Percentiles rank a stretch among this genome's conserved stretches.
phyloP scores from a whole-genome alignment of 2,329 filamentous ascomycete species.

The Fusarium cyanostomum region DNA sequence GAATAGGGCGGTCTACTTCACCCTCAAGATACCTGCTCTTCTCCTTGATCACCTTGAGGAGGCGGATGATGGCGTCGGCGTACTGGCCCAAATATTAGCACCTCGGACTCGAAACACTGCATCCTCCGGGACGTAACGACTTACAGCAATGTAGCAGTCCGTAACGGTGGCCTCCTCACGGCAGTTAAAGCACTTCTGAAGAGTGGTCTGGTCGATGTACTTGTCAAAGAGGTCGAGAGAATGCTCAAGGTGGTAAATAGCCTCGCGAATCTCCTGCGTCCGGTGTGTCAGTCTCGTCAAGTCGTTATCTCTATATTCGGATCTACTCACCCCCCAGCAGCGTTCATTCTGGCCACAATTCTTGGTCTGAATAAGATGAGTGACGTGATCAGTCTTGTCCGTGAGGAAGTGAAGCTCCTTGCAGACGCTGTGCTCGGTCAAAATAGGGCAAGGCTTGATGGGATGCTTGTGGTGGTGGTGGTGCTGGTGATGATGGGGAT shows the following conservation, averaged over 20 bases:
- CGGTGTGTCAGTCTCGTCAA: conserved; percentile 12
- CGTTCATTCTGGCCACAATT: conserved; percentile 26
- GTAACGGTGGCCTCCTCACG: conserved; percentile 39
- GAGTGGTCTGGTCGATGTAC: conserved; percentile 40
- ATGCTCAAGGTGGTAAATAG: conserved; percentile 42
- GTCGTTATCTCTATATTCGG: too few species aligned
- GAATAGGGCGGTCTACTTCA: conserved; percentile 41
- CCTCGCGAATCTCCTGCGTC: conserved; percentile 32
- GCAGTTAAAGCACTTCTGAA: conserved; percentile 40
- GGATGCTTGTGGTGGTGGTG: conserved; percentile 28
- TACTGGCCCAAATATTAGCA: conserved; percentile 32
- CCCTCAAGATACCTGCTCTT: conserved; percentile 41
- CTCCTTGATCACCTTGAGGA: conserved; percentile 39
- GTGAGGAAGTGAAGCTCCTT: conserved; percentile 38
- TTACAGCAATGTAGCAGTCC: conserved; percentile 41
- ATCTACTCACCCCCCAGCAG: conserved; percentile 40
- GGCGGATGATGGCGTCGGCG: conserved; percentile 42
- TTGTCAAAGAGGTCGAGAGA: conserved; percentile 42
- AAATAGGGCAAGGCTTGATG: conserved; percentile 22
- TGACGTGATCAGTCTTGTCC: conserved; percentile 37
- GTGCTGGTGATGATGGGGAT: conserved; percentile 24
- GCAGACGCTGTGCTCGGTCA: conserved; percentile 39
- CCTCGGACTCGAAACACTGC: not conserved
- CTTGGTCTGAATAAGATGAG: conserved; percentile 28
- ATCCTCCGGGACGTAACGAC: not conserved